Base-by-base conservation (phyloP, 163 green algal species). In the Scenedesmus sp. region DNA sequence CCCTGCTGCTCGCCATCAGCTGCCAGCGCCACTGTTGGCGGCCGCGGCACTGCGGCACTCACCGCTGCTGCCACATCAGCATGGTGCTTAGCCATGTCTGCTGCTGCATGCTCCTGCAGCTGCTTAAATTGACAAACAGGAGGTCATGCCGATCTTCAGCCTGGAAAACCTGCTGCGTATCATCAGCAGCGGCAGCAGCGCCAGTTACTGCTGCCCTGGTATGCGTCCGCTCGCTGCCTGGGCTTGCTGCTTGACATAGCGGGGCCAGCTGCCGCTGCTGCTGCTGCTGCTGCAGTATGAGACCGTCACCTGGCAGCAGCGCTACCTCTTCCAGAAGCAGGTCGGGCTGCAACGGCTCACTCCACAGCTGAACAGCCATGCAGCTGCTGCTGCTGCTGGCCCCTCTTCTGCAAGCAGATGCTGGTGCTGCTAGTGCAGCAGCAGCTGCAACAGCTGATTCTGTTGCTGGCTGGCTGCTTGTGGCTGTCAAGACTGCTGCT, bases 251-350 rank as follows among this genome's bases (percentile, higher is more conserved):
- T 76, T 20, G 65, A 40, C 65, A 9, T 5, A 20, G 30, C 20
- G 65, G 9, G 24, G 6, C 37, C 18, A 15, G 22, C 37, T 61
- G 40, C 78, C 65, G 79, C 79, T 65, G 79, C 79, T 43, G 79
- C 40, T 85, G 79, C 79, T 65, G 43, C 30, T 37, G 59, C 26
- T 72, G 35, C 81, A 73, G 30, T 40, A 33, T 26, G 2, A 16
- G 46, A 15, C 37, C n/a, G 16, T 70, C 13, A 56, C 43, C 22
- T 51, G n/a, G 7, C 20, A 24, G 42, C 79, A 85, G 79, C 40
- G 40, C 24, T 20, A 33, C 42, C 79, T 85, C 79, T 24, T 85
- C 79, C 79, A 85, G 30, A 43, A 85, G 40, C 46, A 61, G 42
- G 13, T 42, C 26, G 30, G 35, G 30, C 65, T 76, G 65, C 65